Evolutionary conservation across 805 yeast species (phyloP), one percentile per base, ranked within the genome.

Genomic region (Metschnikowia proteae): DNA sequence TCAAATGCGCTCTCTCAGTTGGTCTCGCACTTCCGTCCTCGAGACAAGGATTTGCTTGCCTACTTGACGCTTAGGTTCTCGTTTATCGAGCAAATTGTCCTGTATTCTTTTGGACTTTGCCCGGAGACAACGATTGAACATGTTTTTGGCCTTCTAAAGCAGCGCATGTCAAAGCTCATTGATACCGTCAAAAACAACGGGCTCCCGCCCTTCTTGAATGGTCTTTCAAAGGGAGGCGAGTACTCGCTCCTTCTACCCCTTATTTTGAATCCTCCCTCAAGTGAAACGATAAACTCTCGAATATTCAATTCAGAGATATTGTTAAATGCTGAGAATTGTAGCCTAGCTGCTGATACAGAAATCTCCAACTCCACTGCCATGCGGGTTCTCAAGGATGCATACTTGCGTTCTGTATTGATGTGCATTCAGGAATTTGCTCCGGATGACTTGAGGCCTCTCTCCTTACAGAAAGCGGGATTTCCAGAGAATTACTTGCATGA

Each of bases 231-330:
- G 17, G 56, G 48, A 28, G 33, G 29, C 3, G 58, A 54, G 43
- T 40, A 47, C 40, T 42, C 54, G 11, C n/a, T 33, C 9, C 49
- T 54, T 13, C 5, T 54, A 36, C 56, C 56, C 5, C 45, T 54
- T 27, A 51, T 53, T 17, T 43, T 54, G 47, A 17, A 34, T 9
- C 50, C 50, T 11, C 58, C 58, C 8, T 3, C 42, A 3, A 32
- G 42, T 2, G 46, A 27, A 8, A 23, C 43, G 9, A 25, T 54
- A 5, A 46, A 42, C 5, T 1, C 42, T 9, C 29, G 39, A 6
- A 23, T 54, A 1, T 48, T 52, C 38, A 32, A 34, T n/a, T 34
- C 49, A 1, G 17, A 9, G 5, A 42, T 53, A 30, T 36, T 54
- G 6, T 46, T 54, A 22, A 37, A 36, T 3, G n/a, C 7, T 8